phyloP scores from a whole-genome alignment of 2,329 filamentous ascomycete genomes.

The Cryphonectria parasitica region DNA sequence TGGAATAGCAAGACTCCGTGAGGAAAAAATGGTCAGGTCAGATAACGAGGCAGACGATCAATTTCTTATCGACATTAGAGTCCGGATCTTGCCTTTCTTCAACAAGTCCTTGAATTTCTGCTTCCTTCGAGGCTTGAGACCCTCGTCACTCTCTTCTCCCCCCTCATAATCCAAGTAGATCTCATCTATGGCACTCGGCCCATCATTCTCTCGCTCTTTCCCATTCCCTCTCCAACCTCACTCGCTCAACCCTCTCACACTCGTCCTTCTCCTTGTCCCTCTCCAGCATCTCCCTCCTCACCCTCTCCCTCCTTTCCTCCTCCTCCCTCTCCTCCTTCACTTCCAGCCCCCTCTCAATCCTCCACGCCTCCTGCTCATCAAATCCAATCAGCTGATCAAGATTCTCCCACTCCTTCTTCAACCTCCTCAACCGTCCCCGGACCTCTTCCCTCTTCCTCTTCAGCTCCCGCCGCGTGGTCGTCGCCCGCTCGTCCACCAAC shows the following conservation, averaged over 20 bases:
- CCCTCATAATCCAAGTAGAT: neutral
- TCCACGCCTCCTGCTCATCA: conserved; percentile 1
- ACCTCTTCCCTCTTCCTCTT: conserved; percentile 6
- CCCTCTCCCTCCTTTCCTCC: neutral
- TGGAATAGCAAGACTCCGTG: neutral
- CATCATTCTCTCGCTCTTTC: neutral
- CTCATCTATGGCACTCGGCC: neutral
- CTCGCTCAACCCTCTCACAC: neutral
- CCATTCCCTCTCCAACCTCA: neutral
- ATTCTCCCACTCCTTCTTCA: conserved; percentile 3
- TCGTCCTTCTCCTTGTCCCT: neutral
- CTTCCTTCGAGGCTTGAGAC: neutral
- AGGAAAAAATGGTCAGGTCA: neutral
- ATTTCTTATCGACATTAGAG: neutral
- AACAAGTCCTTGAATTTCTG: neutral
- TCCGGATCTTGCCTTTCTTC: neutral
- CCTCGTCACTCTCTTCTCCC: neutral
- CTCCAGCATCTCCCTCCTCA: neutral
- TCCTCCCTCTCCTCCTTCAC: neutral
- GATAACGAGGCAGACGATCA: neutral
- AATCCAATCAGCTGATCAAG: neutral
- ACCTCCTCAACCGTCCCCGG: neutral
- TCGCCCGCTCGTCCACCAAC: neutral
- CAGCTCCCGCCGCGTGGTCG: neutral
- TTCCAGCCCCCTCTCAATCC: neutral